A percentile compares a stretch with the other conserved stretches of the same genome.
Evolutionary conservation across 2,329 filamentous ascomycete species (phyloP).

Genomic region (Lasiodiplodia gonubiensis): DNA sequence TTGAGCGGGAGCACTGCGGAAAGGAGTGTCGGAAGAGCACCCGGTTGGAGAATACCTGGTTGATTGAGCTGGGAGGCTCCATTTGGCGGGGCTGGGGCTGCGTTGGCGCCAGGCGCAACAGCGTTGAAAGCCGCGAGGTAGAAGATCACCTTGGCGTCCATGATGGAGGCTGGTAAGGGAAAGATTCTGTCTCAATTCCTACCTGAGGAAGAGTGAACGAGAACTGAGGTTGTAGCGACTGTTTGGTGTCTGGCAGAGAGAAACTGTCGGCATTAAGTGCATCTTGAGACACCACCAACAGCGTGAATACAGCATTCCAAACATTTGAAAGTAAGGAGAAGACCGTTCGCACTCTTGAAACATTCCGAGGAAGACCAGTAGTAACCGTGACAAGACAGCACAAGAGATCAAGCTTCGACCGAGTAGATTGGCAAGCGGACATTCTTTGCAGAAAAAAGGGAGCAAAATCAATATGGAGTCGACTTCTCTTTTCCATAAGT

Average conservation of each 20-base stretch:
- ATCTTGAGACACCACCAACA: neutral
- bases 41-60: constrained; percentile 1
- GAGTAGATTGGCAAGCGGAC: neutral
- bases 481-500: neutral
- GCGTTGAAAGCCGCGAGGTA: constrained; percentile 21
- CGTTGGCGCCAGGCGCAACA: neutral
- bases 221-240: neutral
- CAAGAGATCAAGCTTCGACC: neutral
- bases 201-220: constrained; percentile 5
- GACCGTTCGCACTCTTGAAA: constrained; percentile 10
- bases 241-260: neutral
- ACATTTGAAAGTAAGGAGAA: constrained; percentile 10
- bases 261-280: constrained; percentile 14
- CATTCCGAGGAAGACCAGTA: constrained; percentile 14
- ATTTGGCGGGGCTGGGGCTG: neutral
- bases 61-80: neutral
- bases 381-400: constrained; percentile 10
- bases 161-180: neutral
- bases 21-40: neutral
- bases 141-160: constrained; percentile 21
- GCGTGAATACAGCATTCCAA: constrained; percentile 19
- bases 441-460: constrained; percentile 14
- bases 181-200: neutral
- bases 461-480: neutral
- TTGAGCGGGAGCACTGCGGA: constrained; percentile 2